Percentiles rank a stretch among this genome's conserved stretches.
These are phyloP conservation scores for Termitomyces sp. DNA, from an alignment of 768 basidiomycete genomes.

Conservation along the genomic window DNA sequence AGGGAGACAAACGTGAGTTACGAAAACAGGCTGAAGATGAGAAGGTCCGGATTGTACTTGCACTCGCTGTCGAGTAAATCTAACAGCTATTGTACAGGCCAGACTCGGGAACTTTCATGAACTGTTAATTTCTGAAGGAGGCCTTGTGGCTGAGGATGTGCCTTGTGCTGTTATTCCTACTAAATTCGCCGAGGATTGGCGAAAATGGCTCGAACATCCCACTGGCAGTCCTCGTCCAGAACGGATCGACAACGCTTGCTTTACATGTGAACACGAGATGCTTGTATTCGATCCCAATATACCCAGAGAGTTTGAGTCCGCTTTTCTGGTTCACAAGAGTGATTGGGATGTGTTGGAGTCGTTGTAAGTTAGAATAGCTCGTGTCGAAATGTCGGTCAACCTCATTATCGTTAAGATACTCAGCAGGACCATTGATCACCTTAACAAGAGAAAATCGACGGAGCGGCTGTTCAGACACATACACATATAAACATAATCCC, in stretches of 20 bases:
- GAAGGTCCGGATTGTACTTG: constrained; percentile 44
- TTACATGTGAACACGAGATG: constrained; percentile 63
- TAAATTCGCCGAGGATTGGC: constrained; percentile 64
- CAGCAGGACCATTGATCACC: constrained; percentile 48
- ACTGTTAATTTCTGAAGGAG: constrained; percentile 37
- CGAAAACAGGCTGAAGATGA: constrained; percentile 73
- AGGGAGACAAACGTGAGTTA: constrained; percentile 56
- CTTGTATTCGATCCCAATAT: constrained; percentile 66
- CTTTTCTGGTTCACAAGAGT: constrained; percentile 50
- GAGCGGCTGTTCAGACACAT: constrained; percentile 16
- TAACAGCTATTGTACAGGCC: constrained; percentile 36
- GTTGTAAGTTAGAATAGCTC: constrained; percentile 38
- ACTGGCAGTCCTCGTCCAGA: constrained; percentile 52
- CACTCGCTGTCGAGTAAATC: constrained; percentile 1
- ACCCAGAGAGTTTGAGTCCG: constrained; percentile 51
- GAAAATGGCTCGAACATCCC: constrained; percentile 61
- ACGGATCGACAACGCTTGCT: constrained; percentile 52
- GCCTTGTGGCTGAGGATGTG: constrained; percentile 39
- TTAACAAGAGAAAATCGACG: constrained; percentile 32
- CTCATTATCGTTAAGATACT: constrained; percentile 40
- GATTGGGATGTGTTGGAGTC: constrained; percentile 63
- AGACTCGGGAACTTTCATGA: constrained; percentile 61
- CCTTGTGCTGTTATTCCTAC: constrained; percentile 56
- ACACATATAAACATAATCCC: constrained; percentile 39
- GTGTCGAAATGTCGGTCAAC: neutral